Conservation (phyloP, 2,329 filamentous ascomycete species). For the Sclerotiophoma versabilis region DNA sequence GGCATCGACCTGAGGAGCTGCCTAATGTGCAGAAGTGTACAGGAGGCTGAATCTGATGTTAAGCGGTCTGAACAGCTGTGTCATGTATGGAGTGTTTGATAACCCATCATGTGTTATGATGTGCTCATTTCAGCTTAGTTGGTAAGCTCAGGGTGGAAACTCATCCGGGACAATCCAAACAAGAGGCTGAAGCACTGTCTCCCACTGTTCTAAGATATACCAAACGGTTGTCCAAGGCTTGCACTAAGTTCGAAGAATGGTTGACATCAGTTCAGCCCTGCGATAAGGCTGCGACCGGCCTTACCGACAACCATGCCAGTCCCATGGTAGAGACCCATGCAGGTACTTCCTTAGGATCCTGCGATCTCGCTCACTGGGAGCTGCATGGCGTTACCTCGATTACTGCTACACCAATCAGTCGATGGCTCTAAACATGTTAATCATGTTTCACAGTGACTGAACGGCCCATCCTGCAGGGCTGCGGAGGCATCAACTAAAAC, state of each 20-base stretch:
- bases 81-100: not conserved
- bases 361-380: constrained; percentile 23
- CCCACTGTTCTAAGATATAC: not conserved
- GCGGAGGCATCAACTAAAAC: constrained; percentile 22
- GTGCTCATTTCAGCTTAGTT: not conserved
- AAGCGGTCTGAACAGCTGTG: not conserved
- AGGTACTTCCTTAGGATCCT: constrained; percentile 27
- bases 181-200: constrained; percentile 3
- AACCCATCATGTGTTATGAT: not conserved
- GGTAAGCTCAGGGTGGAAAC: not conserved
- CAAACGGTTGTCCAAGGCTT: constrained; percentile 13
- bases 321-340: constrained; percentile 36
- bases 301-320: constrained; percentile 28
- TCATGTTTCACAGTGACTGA: constrained; percentile 14
- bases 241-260: not conserved
- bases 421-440: constrained; percentile 1
- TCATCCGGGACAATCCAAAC: not conserved
- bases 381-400: constrained; percentile 23
- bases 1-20: not conserved
- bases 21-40: not conserved
- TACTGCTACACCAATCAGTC: constrained; percentile 16
- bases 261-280: constrained; percentile 14
- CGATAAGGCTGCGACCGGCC: constrained; percentile 17
- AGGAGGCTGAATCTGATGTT: not conserved
- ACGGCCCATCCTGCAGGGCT: constrained; percentile 25